Conservation (phyloP, 2,329 filamentous ascomycete species). For the Nemania abortiva region DNA sequence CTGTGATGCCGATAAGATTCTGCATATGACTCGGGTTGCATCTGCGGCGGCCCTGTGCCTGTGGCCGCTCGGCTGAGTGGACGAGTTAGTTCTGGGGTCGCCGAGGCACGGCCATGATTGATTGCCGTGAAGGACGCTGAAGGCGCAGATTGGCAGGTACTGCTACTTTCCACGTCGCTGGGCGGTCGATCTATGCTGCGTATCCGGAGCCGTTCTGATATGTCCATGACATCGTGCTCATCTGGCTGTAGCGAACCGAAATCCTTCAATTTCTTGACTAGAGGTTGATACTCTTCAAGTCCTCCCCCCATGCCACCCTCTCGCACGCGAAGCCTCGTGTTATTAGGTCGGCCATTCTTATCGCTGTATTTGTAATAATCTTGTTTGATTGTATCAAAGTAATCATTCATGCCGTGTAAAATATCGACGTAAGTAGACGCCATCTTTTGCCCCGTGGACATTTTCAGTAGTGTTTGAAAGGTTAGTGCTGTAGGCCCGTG, state of each 20-base stretch:
- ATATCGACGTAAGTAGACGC: conserved; percentile 67
- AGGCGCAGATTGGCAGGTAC: conserved; percentile 46
- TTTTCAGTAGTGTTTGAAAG: conserved; percentile 63
- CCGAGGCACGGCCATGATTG: conserved; percentile 47
- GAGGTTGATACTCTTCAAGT: conserved; percentile 65
- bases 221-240: conserved; percentile 49
- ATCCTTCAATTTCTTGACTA: conserved; percentile 56
- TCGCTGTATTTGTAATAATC: conserved; percentile 57
- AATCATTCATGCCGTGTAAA: conserved; percentile 65
- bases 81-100: conserved; percentile 35
- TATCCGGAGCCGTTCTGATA: conserved; percentile 47
- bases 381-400: conserved; percentile 63
- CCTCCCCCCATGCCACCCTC: conserved; percentile 62
- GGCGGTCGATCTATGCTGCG: conserved; percentile 52
- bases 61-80: conserved; percentile 24
- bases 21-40: conserved; percentile 39
- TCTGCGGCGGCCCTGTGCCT: conserved; percentile 23
- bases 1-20: conserved; percentile 43
- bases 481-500: conserved; percentile 61
- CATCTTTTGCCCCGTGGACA: conserved; percentile 67
- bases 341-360: conserved; percentile 44
- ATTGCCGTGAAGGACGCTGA: conserved; percentile 57
- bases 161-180: conserved; percentile 44
- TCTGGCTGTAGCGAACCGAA: conserved; percentile 57
- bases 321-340: conserved; percentile 56